A percentile compares a stretch with the other conserved stretches of the same genome.
Evolutionary conservation across 2,329 filamentous ascomycete species (phyloP).

Genomic region (Gnomoniopsis sp.): DNA sequence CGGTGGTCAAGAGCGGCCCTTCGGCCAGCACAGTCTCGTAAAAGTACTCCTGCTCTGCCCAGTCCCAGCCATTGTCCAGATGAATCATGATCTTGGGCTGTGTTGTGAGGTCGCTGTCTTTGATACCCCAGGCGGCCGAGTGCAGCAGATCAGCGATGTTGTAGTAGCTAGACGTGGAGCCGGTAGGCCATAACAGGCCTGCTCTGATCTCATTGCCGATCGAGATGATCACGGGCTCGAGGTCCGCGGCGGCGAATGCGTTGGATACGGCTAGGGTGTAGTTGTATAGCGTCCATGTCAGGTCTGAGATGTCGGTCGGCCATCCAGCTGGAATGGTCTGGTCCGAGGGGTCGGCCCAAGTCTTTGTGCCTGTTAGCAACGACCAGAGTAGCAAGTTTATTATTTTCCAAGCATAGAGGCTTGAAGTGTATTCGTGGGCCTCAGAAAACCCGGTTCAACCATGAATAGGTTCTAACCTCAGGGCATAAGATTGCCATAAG

Average conservation of each 20-base stretch:
- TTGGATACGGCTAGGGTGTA: slow-evolving; percentile 64
- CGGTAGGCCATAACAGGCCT: slow-evolving; percentile 65
- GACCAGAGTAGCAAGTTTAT: no score
- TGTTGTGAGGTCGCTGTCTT: slow-evolving; percentile 54
- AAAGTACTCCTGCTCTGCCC: slow-evolving; percentile 56
- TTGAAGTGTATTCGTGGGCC: no score
- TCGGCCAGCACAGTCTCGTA: slow-evolving; percentile 55
- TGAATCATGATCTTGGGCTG: slow-evolving; percentile 71
- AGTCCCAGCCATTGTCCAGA: slow-evolving; percentile 73
- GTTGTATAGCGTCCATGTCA: slow-evolving; percentile 63
- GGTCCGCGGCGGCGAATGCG: slow-evolving; percentile 52
- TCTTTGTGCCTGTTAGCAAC: no score
- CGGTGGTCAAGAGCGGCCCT: slow-evolving; percentile 45
- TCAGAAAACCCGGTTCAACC: no score
- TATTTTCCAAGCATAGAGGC: no score
- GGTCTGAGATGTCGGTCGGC: slow-evolving; percentile 54
- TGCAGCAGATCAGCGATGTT: slow-evolving; percentile 64
- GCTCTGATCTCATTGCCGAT: slow-evolving; percentile 72
- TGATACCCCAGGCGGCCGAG: slow-evolving; percentile 61
- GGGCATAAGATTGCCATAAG: no score
- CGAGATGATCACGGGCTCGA: slow-evolving; percentile 59
- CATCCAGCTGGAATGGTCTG: slow-evolving; percentile 63
- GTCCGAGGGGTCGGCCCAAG: slow-evolving; percentile 27
- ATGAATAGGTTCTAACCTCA: no score
- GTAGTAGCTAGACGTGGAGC: slow-evolving; percentile 50